These are phyloP conservation scores for Fraxinus greggii DNA, from an alignment of 305 asterid species.

Conservation along the genomic window DNA sequence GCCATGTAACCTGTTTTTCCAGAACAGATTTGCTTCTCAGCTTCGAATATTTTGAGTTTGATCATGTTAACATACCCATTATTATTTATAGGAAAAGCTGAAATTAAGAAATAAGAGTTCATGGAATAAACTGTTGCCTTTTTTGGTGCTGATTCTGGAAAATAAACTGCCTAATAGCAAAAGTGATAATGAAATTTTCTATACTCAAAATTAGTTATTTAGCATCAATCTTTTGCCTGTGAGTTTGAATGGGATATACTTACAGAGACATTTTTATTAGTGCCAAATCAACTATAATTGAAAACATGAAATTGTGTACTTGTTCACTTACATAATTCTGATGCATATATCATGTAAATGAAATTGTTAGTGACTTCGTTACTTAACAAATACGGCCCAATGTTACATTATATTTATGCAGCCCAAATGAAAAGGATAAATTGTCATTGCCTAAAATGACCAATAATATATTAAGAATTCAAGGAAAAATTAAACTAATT, in stretches of 20 bases:
- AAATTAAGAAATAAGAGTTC: neutral
- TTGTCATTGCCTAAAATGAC: neutral
- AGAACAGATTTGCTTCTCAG: neutral
- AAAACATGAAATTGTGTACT: neutral
- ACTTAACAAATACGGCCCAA: neutral
- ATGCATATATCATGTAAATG: neutral
- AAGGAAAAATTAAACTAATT: neutral
- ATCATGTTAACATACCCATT: neutral
- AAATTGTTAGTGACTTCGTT: neutral
- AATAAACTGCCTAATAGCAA: neutral
- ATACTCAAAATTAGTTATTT: neutral
- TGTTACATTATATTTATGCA: neutral
- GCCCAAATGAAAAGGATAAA: neutral
- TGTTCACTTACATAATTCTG: neutral
- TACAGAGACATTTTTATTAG: neutral
- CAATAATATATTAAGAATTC: neutral
- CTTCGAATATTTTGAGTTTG: neutral
- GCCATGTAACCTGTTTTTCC: neutral
- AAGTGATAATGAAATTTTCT: neutral
- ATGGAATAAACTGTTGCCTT: neutral
- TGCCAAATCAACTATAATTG: neutral
- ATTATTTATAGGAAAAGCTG: neutral
- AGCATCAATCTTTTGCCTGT: neutral
- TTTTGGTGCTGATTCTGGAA: neutral
- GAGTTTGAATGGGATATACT: neutral